These are phyloP conservation scores for Neurospora sp. DNA, from an alignment of 495 filamentous ascomycete genomes.

Conservation along the genomic window DNA sequence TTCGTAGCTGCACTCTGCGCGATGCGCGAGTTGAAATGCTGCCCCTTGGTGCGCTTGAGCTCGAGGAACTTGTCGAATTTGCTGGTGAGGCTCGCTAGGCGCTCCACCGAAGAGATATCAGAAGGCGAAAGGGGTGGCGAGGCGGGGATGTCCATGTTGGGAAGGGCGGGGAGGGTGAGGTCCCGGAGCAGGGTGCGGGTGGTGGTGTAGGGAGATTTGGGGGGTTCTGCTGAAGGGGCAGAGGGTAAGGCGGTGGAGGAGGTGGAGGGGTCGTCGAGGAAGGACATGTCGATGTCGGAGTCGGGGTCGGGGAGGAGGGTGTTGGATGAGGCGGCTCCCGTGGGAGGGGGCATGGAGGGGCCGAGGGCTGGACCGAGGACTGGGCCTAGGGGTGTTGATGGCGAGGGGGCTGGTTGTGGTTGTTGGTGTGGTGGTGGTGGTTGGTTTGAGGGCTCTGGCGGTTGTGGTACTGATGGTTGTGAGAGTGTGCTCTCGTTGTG, in stretches of 20 bases:
- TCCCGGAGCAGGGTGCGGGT: slow-evolving; percentile 60
- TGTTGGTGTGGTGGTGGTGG: not conserved
- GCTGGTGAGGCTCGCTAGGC: slow-evolving; percentile 36
- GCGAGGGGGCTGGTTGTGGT: not conserved
- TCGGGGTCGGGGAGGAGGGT: slow-evolving; percentile 4
- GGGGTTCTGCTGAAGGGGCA: slow-evolving; percentile 18
- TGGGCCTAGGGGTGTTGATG: slow-evolving; percentile 16
- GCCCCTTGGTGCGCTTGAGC: slow-evolving; percentile 65
- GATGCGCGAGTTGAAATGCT: slow-evolving; percentile 86
- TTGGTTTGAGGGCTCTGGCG: not conserved
- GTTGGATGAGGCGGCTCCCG: not conserved
- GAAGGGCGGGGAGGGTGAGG: slow-evolving; percentile 73
- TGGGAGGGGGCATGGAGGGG: slow-evolving; percentile 8
- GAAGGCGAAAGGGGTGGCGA: slow-evolving; percentile 78
- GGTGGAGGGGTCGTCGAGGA: slow-evolving; percentile 7
- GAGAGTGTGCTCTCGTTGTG: not conserved
- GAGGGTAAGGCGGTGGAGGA: not conserved
- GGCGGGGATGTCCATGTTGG: slow-evolving; percentile 71
- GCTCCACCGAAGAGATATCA: slow-evolving; percentile 1
- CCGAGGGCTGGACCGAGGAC: slow-evolving; percentile 25
- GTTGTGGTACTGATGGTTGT: not conserved
- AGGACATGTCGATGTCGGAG: slow-evolving; percentile 14
- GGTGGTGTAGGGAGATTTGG: slow-evolving; percentile 59
- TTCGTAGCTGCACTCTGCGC: slow-evolving; percentile 58
- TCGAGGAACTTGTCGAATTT: slow-evolving; percentile 79